phyloP scores from a whole-genome alignment of 1,139 yeast species.

The Saccharomyces hybrid region DNA sequence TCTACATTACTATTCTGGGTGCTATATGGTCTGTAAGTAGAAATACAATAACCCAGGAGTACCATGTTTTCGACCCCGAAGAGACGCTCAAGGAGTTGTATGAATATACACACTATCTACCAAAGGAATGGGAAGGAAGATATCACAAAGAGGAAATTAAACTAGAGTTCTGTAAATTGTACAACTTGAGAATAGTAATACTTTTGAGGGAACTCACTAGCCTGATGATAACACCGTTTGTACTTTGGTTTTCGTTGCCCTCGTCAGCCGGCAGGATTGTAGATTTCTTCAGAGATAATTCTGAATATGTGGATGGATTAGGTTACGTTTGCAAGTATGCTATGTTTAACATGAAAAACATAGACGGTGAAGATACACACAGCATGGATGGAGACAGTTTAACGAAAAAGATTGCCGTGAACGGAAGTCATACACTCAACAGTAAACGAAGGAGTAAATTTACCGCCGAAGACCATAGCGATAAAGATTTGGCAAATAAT shows the following conservation, averaged over 20 bases:
- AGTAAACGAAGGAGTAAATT: slow-evolving; percentile 6
- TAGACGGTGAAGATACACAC: not conserved
- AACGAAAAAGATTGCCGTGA: slow-evolving; percentile 17
- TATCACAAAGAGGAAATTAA: slow-evolving; percentile 80
- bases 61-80: slow-evolving; percentile 82
- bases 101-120: slow-evolving; percentile 83
- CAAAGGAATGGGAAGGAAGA: slow-evolving; percentile 76
- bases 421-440: not conserved
- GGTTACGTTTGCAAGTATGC: slow-evolving; percentile 95
- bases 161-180: slow-evolving; percentile 70
- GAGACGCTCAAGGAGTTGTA: slow-evolving; percentile 70
- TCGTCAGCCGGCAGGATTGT: slow-evolving; percentile 64
- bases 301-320: slow-evolving; percentile 86
- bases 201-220: slow-evolving; percentile 74
- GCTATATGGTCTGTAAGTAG: slow-evolving; percentile 70
- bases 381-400: slow-evolving; percentile 46
- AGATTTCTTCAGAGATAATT: slow-evolving; percentile 83
- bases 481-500: slow-evolving; percentile 56
- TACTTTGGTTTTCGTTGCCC: slow-evolving; percentile 78
- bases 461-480: slow-evolving; percentile 28
- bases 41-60: slow-evolving; percentile 52
- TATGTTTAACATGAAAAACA: slow-evolving; percentile 50
- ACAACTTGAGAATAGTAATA: slow-evolving; percentile 65
- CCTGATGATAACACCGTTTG: slow-evolving; percentile 75
- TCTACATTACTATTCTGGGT: slow-evolving; percentile 83